phyloP scores from a whole-genome alignment of 2,329 filamentous ascomycete genomes.

The Cadophora sp. region DNA sequence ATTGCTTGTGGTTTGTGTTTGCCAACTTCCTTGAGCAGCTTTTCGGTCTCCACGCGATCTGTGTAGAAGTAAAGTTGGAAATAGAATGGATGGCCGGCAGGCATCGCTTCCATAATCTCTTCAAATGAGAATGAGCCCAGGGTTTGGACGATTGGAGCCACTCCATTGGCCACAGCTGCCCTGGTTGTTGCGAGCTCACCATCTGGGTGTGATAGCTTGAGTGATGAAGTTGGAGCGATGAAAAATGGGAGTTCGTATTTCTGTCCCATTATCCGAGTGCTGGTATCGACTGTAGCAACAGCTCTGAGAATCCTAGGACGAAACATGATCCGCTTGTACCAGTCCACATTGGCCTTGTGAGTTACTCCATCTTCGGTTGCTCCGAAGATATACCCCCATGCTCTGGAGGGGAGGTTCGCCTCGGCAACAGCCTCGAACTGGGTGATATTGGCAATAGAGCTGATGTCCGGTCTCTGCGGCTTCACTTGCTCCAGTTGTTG shows the following conservation, averaged over 20 bases:
- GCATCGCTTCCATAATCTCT: conserved; percentile 51
- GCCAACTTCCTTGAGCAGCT: conserved; percentile 53
- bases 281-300: conserved; percentile 57
- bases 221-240: conserved; percentile 67
- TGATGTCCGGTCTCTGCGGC: conserved; percentile 11
- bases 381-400: conserved; percentile 70
- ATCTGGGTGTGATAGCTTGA: conserved; percentile 64
- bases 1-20: conserved; percentile 55
- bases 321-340: conserved; percentile 61
- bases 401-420: conserved; percentile 60
- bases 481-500: neutral
- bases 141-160: conserved; percentile 56
- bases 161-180: conserved; percentile 55
- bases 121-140: conserved; percentile 55
- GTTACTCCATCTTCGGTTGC: conserved; percentile 71
- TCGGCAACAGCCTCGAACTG: conserved; percentile 61
- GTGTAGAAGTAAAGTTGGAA: conserved; percentile 67
- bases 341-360: conserved; percentile 58
- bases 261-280: conserved; percentile 59
- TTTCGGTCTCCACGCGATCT: conserved; percentile 55
- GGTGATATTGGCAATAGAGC: conserved; percentile 11
- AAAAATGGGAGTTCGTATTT: conserved; percentile 62
- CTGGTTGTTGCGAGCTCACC: conserved; percentile 65
- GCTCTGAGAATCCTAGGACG: conserved; percentile 62
- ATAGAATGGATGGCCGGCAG: conserved; percentile 45